These are phyloP conservation scores for Penicillium sp. DNA, from an alignment of 2,329 filamentous ascomycete species.

Conservation along the genomic window DNA sequence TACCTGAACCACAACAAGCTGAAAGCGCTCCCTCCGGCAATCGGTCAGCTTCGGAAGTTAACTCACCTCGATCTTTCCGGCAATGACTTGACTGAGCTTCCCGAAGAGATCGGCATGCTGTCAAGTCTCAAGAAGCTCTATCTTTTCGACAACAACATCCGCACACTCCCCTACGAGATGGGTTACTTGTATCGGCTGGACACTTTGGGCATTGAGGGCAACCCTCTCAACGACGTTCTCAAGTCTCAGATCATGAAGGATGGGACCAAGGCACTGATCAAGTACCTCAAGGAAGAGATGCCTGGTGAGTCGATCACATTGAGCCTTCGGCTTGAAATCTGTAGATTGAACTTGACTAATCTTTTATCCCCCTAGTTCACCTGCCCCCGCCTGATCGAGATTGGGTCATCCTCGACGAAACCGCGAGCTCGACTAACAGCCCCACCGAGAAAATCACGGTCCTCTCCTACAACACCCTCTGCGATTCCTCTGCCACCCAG, in stretches of 20 bases:
- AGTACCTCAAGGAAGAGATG: constrained; percentile 76
- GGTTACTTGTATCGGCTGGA: constrained; percentile 87
- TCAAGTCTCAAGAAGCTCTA: constrained; percentile 83
- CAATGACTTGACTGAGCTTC: constrained; percentile 79
- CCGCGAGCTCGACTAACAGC: constrained; percentile 49
- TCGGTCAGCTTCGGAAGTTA: constrained; percentile 79
- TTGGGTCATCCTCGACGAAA: constrained; percentile 69
- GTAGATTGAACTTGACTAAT: constrained; percentile 18
- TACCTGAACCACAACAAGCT: constrained; percentile 94
- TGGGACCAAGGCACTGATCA: constrained; percentile 82
- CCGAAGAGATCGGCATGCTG: constrained; percentile 93
- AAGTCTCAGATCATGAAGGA: constrained; percentile 83
- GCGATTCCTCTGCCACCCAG: constrained; percentile 85
- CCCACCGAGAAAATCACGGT: constrained; percentile 70
- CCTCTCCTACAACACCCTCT: constrained; percentile 92
- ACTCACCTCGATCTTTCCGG: constrained; percentile 82
- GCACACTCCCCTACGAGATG: constrained; percentile 77
- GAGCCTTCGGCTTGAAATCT: neutral
- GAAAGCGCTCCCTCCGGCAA: constrained; percentile 70
- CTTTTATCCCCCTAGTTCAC: constrained; percentile 57
- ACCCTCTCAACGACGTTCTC: constrained; percentile 72
- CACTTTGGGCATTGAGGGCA: constrained; percentile 86
- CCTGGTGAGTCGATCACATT: constrained; percentile 61
- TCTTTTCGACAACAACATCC: constrained; percentile 87
- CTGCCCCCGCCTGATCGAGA: constrained; percentile 73